Evolutionary conservation across 768 basidiomycete genomes (phyloP).

Genomic region (Mycena indigotica): DNA sequence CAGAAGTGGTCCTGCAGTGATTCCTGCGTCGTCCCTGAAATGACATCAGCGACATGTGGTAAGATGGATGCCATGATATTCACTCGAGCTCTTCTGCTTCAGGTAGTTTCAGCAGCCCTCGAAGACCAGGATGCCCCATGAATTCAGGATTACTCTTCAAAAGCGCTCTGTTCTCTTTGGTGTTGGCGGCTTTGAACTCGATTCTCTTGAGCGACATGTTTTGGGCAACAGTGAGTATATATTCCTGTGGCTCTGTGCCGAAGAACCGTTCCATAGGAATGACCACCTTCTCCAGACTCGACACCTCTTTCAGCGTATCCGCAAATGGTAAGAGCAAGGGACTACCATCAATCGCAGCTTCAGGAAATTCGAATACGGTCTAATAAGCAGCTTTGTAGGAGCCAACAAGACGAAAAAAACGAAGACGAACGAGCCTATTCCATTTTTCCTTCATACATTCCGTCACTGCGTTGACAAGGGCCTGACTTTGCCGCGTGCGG

Average conservation of each 20-base stretch:
- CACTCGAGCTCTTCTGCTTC: too few relatives aligned
- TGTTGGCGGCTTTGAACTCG: slow-evolving; percentile 1
- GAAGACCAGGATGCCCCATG: slow-evolving; percentile 2
- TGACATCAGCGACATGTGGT: too few relatives aligned
- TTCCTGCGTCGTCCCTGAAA: too few relatives aligned
- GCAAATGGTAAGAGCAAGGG: slow-evolving; percentile 2
- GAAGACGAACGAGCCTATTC: slow-evolving; percentile 8
- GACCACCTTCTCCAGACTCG: slow-evolving; percentile 2
- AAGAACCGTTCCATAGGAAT: neutral
- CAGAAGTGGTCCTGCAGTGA: neutral
- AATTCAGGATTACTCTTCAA: too few relatives aligned
- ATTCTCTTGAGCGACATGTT: slow-evolving; percentile 9
- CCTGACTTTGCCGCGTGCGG: neutral
- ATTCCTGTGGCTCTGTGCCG: neutral
- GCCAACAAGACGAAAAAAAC: neutral
- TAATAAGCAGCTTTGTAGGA: neutral
- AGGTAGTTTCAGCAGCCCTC: slow-evolving; percentile 10
- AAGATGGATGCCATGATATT: too few relatives aligned
- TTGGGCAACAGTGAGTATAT: slow-evolving; percentile 1
- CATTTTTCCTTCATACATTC: slow-evolving; percentile 4
- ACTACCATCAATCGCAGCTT: neutral
- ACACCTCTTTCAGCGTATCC: slow-evolving; percentile 7
- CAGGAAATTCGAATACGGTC: slow-evolving; percentile 9
- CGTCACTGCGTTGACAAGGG: neutral
- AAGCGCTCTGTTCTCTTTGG: too few relatives aligned